Conservation (phyloP, 768 basidiomycete species). For the Amylocystis lapponica region DNA sequence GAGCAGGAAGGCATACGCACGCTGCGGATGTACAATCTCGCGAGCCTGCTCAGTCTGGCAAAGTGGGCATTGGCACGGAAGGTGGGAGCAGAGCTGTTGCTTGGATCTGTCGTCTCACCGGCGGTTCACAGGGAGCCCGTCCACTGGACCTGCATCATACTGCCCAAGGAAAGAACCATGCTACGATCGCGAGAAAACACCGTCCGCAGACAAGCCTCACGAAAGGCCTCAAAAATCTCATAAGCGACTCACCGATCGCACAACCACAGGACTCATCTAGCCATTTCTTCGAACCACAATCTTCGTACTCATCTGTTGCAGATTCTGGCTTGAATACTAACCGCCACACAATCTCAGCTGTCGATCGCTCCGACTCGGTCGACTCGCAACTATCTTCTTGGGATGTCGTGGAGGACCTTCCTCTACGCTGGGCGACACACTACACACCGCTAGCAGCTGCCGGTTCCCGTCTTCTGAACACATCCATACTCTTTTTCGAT, state of each 20-base stretch:
- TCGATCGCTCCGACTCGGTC: constrained; percentile 9
- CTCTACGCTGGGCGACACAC: constrained; percentile 83
- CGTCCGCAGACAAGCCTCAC: constrained; percentile 54
- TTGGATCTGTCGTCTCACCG: background rate
- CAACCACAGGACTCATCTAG: constrained; percentile 17
- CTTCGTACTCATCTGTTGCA: constrained; percentile 12
- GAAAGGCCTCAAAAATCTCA: constrained; percentile 56
- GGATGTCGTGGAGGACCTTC: constrained; percentile 72
- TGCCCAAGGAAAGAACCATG: constrained; percentile 31
- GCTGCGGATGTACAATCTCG: constrained; percentile 80
- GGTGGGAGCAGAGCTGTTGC: constrained; percentile 30
- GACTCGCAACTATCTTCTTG: constrained; percentile 27
- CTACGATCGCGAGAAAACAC: constrained; percentile 36
- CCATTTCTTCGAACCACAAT: constrained; percentile 24
- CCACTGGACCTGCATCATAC: constrained; percentile 51
- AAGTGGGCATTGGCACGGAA: constrained; percentile 69
- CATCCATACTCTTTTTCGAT: constrained; percentile 60
- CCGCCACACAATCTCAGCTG: constrained; percentile 6
- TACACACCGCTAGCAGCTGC: constrained; percentile 70
- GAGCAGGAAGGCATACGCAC: constrained; percentile 51
- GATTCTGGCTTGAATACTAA: constrained; percentile 7
- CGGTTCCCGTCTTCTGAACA: constrained; percentile 55
- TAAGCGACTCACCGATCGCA: constrained; percentile 35
- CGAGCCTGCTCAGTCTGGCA: constrained; percentile 68
- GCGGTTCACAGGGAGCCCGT: constrained; percentile 44